These are phyloP conservation scores for Chrysanthemum makinoi DNA, from an alignment of 129 eudicot species.

Conservation along the genomic window DNA sequence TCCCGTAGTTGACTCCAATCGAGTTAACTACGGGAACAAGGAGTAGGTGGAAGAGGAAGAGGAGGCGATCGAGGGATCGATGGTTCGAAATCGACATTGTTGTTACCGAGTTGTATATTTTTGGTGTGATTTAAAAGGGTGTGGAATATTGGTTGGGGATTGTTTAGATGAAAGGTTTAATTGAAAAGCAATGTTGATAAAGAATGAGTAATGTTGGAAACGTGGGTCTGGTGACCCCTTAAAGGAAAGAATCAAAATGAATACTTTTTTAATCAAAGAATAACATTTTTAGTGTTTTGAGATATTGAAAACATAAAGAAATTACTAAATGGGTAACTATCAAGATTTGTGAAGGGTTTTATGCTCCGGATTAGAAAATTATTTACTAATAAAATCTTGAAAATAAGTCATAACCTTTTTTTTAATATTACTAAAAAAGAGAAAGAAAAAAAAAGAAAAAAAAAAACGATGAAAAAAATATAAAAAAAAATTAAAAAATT, in stretches of 20 bases:
- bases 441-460: too few species aligned
- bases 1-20: constrained; percentile 40
- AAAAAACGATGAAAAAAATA: too few species aligned
- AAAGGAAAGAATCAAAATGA: constrained; percentile 31
- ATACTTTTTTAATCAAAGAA: neutral
- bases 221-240: neutral
- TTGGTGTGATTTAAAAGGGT: constrained; percentile 9
- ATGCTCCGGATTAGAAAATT: too few species aligned
- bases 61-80: constrained; percentile 7
- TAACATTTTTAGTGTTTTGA: neutral
- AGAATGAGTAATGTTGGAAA: constrained; percentile 28
- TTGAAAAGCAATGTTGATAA: constrained; percentile 4
- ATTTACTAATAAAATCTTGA: too few species aligned
- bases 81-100: constrained; percentile 23
- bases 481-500: too few species aligned
- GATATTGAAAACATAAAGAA: neutral
- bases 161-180: constrained; percentile 2
- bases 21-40: constrained; percentile 23
- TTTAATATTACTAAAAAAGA: too few species aligned
- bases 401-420: too few species aligned
- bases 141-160: neutral
- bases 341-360: neutral
- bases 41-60: constrained; percentile 22
- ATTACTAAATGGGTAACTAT: neutral
- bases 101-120: neutral